A percentile compares a stretch with the other conserved stretches of the same genome.
phyloP scores from a whole-genome alignment of 139 green algal genomes.

The Ulvella scutata region DNA sequence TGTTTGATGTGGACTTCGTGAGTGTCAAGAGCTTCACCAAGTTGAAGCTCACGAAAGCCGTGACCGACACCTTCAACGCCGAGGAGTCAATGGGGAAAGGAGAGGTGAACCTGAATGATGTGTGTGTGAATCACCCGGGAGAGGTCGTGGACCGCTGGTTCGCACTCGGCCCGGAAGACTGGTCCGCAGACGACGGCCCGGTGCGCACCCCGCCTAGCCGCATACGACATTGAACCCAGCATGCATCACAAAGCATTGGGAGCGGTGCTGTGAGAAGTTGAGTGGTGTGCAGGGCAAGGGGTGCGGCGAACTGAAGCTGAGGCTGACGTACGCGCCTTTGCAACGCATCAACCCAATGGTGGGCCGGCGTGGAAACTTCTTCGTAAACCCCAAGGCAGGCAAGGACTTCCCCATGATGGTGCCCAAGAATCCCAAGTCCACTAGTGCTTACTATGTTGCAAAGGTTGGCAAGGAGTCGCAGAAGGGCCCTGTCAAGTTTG shows the following conservation, averaged over 20 bases:
- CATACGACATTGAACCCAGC: no score
- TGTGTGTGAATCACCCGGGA: background rate
- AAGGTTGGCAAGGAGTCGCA: background rate
- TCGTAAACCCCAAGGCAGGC: background rate
- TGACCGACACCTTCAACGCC: background rate
- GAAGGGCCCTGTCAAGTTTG: background rate
- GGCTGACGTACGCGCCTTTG: background rate
- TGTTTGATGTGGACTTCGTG: slow-evolving; percentile 21
- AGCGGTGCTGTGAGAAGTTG: no score
- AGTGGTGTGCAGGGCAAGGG: background rate
- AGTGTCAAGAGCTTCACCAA: slow-evolving; percentile 16
- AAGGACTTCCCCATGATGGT: background rate
- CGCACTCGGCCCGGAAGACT: background rate
- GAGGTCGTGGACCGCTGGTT: background rate
- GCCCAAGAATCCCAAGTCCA: background rate
- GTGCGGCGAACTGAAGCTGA: background rate
- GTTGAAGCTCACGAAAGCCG: slow-evolving; percentile 13
- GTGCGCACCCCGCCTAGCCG: background rate
- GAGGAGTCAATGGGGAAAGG: slow-evolving; percentile 3
- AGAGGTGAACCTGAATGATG: background rate
- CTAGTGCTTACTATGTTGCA: background rate
- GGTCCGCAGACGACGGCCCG: background rate
- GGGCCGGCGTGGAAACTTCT: background rate
- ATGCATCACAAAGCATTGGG: no score
- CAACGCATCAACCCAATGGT: background rate